Conservation (phyloP, 1,284 basidiomycete species). For the Retiboletus flavoniger region DNA sequence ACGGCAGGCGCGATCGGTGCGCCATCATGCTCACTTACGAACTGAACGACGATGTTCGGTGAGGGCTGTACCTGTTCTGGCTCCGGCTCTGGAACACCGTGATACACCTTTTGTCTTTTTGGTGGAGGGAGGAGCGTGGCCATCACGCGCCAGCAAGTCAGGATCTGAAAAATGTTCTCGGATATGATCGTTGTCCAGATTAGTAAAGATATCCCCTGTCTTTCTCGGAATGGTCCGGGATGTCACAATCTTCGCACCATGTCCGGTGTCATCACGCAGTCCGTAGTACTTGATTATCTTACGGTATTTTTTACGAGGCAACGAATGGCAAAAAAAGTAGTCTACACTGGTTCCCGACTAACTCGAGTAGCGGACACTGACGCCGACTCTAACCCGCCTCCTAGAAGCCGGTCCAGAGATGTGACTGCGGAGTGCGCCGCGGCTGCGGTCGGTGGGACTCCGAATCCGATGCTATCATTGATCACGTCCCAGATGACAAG, state of each 20-base stretch:
- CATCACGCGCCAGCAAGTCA: conserved; percentile 44
- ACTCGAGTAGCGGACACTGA: neutral
- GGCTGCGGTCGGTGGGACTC: neutral
- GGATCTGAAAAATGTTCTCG: conserved; percentile 3
- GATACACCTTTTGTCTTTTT: conserved; percentile 79
- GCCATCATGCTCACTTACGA: conserved; percentile 85
- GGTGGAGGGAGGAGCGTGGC: conserved; percentile 81
- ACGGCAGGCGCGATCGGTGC: conserved; percentile 80
- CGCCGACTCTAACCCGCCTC: neutral
- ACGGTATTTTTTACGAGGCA: neutral
- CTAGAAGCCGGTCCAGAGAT: neutral
- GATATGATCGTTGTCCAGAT: conserved; percentile 2
- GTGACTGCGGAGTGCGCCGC: neutral
- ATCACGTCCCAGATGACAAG: neutral
- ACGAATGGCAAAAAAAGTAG: too few relatives aligned
- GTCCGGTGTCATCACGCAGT: neutral
- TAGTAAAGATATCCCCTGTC: conserved; percentile 24
- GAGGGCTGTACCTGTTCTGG: conserved; percentile 55
- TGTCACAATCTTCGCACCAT: too few relatives aligned
- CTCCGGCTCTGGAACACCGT: conserved; percentile 66
- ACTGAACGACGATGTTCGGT: conserved; percentile 82
- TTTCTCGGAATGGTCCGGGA: neutral
- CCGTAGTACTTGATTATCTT: neutral
- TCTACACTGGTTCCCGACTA: neutral
- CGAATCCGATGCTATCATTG: neutral